Conservation (phyloP, 2,329 filamentous ascomycete genomes). For the Pleoardoris graminearum region DNA sequence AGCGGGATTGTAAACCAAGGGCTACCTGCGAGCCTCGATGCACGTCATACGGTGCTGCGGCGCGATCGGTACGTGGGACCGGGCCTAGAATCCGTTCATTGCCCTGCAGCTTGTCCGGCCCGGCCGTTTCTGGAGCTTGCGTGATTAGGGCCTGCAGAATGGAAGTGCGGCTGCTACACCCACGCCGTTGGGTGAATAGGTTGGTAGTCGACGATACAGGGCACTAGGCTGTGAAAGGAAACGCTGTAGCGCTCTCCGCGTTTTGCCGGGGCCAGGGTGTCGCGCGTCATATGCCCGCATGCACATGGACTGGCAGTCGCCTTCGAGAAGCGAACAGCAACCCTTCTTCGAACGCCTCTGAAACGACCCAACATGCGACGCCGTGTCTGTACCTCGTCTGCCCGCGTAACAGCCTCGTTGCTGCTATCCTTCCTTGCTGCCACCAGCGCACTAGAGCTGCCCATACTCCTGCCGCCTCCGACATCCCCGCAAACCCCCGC, state of each 20-base stretch:
- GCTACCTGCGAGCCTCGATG: constrained; percentile 25
- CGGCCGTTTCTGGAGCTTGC: neutral
- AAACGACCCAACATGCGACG: constrained; percentile 29
- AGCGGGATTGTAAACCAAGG: constrained; percentile 23
- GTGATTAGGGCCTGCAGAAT: neutral
- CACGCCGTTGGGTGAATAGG: neutral
- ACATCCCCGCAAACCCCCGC: constrained; percentile 25
- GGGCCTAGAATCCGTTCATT: constrained; percentile 5
- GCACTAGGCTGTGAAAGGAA: constrained; percentile 8
- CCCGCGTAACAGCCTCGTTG: constrained; percentile 65
- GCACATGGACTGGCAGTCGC: neutral
- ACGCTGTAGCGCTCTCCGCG: neutral
- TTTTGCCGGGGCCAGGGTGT: neutral
- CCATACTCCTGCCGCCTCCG: constrained; percentile 32
- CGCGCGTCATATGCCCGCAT: neutral
- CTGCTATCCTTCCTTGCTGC: constrained; percentile 70
- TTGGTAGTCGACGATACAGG: neutral
- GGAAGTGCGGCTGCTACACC: neutral
- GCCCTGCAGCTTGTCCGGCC: neutral
- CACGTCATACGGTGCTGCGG: constrained; percentile 41
- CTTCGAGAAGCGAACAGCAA: neutral
- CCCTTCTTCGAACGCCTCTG: neutral
- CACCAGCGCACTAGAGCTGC: constrained; percentile 46
- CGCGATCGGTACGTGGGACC: constrained; percentile 18
- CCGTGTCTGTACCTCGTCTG: constrained; percentile 55